Evolutionary conservation across 75 land plant species (phyloP), one percentile per base, ranked within the genome.

Genomic region (Selaginella moellendorffii): DNA sequence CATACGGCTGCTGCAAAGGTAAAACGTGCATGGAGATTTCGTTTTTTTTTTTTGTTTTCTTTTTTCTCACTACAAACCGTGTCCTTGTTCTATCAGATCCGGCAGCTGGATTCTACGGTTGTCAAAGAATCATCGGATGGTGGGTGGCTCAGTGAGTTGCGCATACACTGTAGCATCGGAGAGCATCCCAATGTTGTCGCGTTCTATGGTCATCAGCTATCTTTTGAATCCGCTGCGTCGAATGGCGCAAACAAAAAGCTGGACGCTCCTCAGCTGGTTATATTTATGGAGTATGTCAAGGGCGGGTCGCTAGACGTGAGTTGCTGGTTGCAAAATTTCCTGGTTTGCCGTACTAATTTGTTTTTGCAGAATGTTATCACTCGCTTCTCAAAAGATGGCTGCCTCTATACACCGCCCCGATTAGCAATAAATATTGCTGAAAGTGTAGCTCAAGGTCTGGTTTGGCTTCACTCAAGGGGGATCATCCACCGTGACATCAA

Each of bases 401-500:
- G 76, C 30, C 78, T 68, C 63, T 79, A 77, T 73, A 77, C 77
- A 31, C 69, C 90, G 17, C 61, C 74, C 31, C 66, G 74, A 23
- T 29, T 86, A 65, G 80, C 87, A 20, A 60, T 82, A n/a, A 69
- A 29, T 65, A 78, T 93, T 72, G 88, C 98, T 31, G 76, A 82
- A 77, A 85, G 80, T 69, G 77, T 93, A 72, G 87, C 90, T 10
- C 74, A 67, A 76, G 98, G 84, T 52, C 66, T 93, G 71, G 72
- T 31, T 2, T 78, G 80, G 65, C 64, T 93, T 27, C 98, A 93
- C 66, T 76, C 90, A 24, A 89, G 83, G 61, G 83, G 81, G 24
- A 93, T 93, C 22, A 83, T 93, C 64, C 98, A 93, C 69, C 78
- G 98, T 20, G 98, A 93, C 65, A 73, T 93, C 29, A 93, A 93